Percentiles rank a stretch among this genome's conserved stretches.
Conservation (phyloP, 495 filamentous ascomycete species). For the Trichoderma virens region DNA sequence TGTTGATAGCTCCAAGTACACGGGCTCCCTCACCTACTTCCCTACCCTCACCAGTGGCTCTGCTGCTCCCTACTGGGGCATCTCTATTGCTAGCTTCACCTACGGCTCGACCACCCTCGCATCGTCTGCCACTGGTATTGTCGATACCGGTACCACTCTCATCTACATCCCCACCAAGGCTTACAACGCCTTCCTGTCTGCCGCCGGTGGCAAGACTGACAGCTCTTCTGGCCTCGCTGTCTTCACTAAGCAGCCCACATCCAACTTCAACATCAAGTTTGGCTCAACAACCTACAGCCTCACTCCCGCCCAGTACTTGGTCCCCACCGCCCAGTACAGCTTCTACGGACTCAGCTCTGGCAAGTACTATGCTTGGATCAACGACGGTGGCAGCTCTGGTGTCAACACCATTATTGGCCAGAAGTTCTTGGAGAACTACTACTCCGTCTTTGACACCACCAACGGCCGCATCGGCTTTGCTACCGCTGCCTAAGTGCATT, state of each 20-base stretch:
- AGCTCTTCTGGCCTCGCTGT: neutral
- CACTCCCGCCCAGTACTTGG: neutral
- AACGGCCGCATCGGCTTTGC: neutral
- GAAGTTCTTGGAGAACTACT: neutral
- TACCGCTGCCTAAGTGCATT: neutral
- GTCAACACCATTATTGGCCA: neutral
- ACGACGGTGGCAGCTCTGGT: neutral
- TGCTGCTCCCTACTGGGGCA: neutral
- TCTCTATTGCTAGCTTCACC: neutral
- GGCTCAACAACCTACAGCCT: neutral
- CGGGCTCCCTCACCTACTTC: conserved; percentile 16
- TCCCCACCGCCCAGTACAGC: neutral
- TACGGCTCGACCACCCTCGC: neutral
- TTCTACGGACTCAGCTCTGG: neutral
- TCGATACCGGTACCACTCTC: neutral
- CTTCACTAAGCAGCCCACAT: neutral
- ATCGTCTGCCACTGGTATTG: neutral
- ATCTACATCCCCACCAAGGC: neutral
- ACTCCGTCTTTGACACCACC: neutral
- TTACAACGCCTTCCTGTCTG: neutral
- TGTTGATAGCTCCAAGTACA: conserved; percentile 20
- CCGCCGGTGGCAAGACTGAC: neutral
- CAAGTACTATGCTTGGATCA: neutral
- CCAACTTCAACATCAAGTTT: neutral
- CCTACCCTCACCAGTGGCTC: neutral